A percentile compares a stretch with the other conserved stretches of the same genome.
Evolutionary conservation across 2,329 filamentous ascomycete genomes (phyloP).

Genomic region (Zasmidium angulare): DNA sequence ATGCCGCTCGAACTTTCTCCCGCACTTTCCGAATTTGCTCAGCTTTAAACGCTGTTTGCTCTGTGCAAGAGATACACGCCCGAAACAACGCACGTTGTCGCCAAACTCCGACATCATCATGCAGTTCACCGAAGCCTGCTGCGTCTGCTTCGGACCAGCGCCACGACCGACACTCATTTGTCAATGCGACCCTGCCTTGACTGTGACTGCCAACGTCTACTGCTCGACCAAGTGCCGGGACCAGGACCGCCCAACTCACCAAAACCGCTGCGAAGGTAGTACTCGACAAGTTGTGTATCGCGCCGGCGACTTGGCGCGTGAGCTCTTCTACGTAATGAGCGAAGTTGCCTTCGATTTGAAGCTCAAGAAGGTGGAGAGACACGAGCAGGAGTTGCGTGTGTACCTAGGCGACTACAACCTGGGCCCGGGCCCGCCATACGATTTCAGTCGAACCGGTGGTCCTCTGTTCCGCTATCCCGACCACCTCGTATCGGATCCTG

Average conservation of each 20-base stretch:
- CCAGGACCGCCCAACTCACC: too few species aligned
- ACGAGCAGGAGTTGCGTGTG: background rate
- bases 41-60: too few species aligned
- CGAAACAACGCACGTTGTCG: background rate
- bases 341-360: conserved; percentile 12
- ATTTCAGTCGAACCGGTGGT: background rate
- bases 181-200: too few species aligned
- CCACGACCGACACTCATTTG: conserved; percentile 3
- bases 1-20: too few species aligned
- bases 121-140: background rate
- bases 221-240: conserved; percentile 3
- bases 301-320: conserved; percentile 19
- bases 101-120: background rate
- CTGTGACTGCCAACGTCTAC: conserved; percentile 1
- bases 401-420: background rate
- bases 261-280: too few species aligned
- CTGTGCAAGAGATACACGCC: too few species aligned
- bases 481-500: background rate
- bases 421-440: background rate
- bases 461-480: conserved; percentile 8
- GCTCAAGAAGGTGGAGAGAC: conserved; percentile 3
- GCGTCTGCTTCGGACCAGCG: background rate
- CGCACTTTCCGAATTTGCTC: too few species aligned
- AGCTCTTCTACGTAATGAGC: conserved; percentile 12
- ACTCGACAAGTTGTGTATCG: conserved; percentile 18